Evolutionary conservation across 352 stramenopile genomes (phyloP).

Genomic region (Phytophthora citricola): DNA sequence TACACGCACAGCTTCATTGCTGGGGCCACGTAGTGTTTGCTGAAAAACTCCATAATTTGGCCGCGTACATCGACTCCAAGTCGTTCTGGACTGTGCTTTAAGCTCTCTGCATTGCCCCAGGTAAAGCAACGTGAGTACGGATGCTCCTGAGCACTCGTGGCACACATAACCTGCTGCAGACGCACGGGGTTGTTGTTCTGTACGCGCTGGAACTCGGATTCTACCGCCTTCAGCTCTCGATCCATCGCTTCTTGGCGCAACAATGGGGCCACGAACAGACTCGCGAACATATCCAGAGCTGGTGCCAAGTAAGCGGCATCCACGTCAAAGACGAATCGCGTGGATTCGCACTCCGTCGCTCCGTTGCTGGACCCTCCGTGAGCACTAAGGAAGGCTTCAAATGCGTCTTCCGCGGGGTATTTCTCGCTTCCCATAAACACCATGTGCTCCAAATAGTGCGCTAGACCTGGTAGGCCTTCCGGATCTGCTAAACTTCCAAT

Average conservation of each 20-base stretch:
- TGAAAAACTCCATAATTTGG: conserved; percentile 66
- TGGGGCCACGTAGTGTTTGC: conserved; percentile 59
- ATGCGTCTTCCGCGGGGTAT: conserved; percentile 93
- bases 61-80: conserved; percentile 57
- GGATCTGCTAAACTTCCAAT: conserved; percentile 73
- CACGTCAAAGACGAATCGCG: conserved; percentile 93
- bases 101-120: conserved; percentile 78
- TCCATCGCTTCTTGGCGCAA: conserved; percentile 78
- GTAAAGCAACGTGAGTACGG: conserved; percentile 74
- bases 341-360: conserved; percentile 91
- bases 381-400: conserved; percentile 86
- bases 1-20: conserved; percentile 82
- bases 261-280: conserved; percentile 92
- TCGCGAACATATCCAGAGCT: conserved; percentile 91
- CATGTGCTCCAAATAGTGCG: conserved; percentile 94
- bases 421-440: conserved; percentile 93
- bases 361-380: conserved; percentile 92
- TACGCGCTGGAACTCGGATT: conserved; percentile 85
- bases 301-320: conserved; percentile 46
- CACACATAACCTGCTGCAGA: conserved; percentile 78
- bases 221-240: conserved; percentile 80
- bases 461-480: conserved; percentile 58
- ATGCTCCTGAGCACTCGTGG: conserved; percentile 53
- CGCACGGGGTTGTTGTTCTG: conserved; percentile 66
- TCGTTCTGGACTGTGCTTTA: conserved; percentile 45